Base-by-base conservation (phyloP, 441 rosid species). In the Cnidoscolus chayamansa region DNA sequence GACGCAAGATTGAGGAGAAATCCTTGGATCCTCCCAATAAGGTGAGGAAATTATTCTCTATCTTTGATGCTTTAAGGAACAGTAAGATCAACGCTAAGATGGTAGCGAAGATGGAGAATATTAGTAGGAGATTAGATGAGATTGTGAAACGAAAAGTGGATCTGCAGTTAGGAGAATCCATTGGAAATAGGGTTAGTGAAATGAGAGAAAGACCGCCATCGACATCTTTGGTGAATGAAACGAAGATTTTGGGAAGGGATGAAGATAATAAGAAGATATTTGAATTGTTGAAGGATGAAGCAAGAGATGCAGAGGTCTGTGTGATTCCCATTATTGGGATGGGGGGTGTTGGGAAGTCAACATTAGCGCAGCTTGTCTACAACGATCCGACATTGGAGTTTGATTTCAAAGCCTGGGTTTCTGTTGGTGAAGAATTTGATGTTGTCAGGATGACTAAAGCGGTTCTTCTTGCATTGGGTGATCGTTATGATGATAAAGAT, bases 351-450 rank as follows among this genome's bases (percentile, higher is more conserved):
- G 51, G 51, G 1, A 48, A 48, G 51, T 10, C 51, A 48, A 40
- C 45, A 3, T 7, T 40, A 40, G 45, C 7, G 6, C 45, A 40
- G 45, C 45, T 40, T 7, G 7, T 48, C 15, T 48, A 9, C 51
- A 48, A 12, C 1, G 51, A 48, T 48, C 51, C 51, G 0, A 1
- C 51, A 9, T 48, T 10, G 15, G 51, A 54, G 30, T 68, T 32
- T 54, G 71, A 68, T 53, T 32, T 53, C 2, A 67, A 67, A 32
- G 49, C 32, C 7, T 67, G 71, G 71, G 71, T 67, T 32, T 67
- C 48, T 30, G 47, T 50, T 31, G 47, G 70, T 31, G 59, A 66
- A 66, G 59, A 66, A 25, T 66, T 31, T 30, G 61, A 53, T 51
- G 58, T 48, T 7, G 10, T 20, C 32, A 65, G 37, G 55, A 48